Evolutionary conservation across 1,284 basidiomycete species (phyloP).

Genomic region (Ustilago cynodontis): DNA sequence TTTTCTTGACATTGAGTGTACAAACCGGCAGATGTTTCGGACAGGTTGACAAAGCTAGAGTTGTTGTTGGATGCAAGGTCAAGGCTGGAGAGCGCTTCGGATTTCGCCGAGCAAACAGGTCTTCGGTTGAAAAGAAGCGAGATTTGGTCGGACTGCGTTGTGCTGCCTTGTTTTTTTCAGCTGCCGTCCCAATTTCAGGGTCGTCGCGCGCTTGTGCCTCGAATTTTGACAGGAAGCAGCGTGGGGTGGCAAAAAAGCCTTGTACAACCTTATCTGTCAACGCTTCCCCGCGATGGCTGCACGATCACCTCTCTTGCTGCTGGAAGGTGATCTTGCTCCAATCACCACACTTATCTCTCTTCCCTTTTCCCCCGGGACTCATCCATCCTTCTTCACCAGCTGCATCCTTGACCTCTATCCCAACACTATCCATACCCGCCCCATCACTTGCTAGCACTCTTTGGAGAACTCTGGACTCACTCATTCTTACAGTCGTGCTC

Average conservation of each 20-base stretch:
- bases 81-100: constrained; percentile 10
- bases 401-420: not conserved
- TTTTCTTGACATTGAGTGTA: no score
- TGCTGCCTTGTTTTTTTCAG: constrained; percentile 14
- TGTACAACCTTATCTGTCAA: constrained; percentile 16
- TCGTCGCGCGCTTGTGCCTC: constrained; percentile 8
- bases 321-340: not conserved
- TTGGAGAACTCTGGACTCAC: not conserved
- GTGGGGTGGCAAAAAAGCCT: constrained; percentile 26
- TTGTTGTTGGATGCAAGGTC: not conserved
- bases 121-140: not conserved
- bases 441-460: not conserved
- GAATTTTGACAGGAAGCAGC: not conserved
- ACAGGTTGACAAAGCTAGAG: not conserved
- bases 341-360: not conserved
- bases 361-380: not conserved
- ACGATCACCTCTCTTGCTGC: not conserved
- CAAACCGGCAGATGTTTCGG: not conserved
- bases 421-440: not conserved
- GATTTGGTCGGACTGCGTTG: constrained; percentile 6
- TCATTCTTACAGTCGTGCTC: not conserved
- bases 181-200: not conserved
- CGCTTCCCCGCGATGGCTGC: not conserved
- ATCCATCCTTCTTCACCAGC: not conserved
- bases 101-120: constrained; percentile 23